phyloP scores from a whole-genome alignment of 2,329 filamentous ascomycete species.

The Beauveria pseudobassiana region DNA sequence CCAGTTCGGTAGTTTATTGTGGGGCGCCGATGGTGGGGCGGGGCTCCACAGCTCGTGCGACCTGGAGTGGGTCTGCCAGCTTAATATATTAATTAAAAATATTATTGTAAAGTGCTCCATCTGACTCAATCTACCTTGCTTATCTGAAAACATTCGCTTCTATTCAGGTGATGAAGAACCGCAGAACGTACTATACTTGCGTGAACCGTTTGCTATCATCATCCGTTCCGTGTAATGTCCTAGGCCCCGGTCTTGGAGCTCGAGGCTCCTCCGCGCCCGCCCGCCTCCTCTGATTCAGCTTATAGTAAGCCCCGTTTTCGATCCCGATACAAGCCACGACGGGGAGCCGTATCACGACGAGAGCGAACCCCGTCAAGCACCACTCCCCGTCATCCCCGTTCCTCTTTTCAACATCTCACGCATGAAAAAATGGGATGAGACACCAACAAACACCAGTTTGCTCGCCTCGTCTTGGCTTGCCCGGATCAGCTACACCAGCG shows the following conservation, averaged over 20 bases:
- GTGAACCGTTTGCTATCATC: too few species aligned
- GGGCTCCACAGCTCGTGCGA: neutral
- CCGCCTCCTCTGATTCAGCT: conserved; percentile 3
- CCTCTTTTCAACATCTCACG: neutral
- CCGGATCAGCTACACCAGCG: neutral
- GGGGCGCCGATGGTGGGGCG: neutral
- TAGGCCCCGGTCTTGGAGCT: neutral
- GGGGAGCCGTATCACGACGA: neutral
- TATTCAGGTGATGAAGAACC: neutral
- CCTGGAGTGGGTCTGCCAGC: neutral
- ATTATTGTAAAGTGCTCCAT: neutral
- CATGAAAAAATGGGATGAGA: neutral
- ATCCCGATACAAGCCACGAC: conserved; percentile 3
- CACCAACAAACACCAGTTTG: neutral
- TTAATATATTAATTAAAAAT: neutral
- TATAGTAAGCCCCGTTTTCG: neutral
- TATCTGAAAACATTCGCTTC: neutral
- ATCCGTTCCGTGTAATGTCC: too few species aligned
- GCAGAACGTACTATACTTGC: too few species aligned
- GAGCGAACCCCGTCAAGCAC: neutral
- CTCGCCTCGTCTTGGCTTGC: neutral
- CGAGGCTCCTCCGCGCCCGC: neutral
- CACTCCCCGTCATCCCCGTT: neutral
- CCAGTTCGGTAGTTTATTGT: neutral
- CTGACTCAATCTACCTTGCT: neutral